Base-by-base conservation (phyloP, 306 rosid genomes). In the Vigna radiata region DNA sequence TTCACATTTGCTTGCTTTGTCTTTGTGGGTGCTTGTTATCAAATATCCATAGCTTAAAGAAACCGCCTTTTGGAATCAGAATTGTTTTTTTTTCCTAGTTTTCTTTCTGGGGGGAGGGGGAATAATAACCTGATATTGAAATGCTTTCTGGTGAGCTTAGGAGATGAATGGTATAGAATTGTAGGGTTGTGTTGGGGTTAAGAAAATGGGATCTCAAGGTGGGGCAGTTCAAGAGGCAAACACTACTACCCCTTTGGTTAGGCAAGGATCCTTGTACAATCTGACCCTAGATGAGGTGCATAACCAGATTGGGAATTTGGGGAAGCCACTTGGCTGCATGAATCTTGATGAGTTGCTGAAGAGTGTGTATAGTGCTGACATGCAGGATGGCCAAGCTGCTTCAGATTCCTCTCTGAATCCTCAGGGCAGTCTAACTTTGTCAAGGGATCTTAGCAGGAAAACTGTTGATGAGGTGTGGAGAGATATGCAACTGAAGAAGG, bases 321-420 rank as follows among this genome's bases (percentile, higher is more conserved):
- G 66, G 19, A 60, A 15, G 43, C 66, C 66, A 27, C 66, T 60
- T 60, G 66, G 66, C 43, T 29, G 66, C 43, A 60, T 60, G 66
- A 60, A 29, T 29, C 41, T 60, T 14, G 66, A 60, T 27, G 66
- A 60, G 43, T 1, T 60, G 11, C 36, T 60, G 66, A 29, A 60
- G 19, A 60, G 66, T 60, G 41, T 60, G 41, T 29, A 12, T 43
- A 60, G 44, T 89, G 88, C 65, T 27, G 3, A 59, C 39, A 59
- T 59, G 37, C 65, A 14, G 19, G 43, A 59, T 59, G 66, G 19
- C 37, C 18, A 15, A 1, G 66, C 17, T 60, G 66, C 66, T 60
- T 60, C 41, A 14, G 39, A 39, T 17, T 59, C 37, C 64, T 23
- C 43, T 29, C 43, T 60, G 66, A 60, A 60, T 60, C 43, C 66